These are phyloP conservation scores for Guillardia theta DNA, from an alignment of 78 protist species.

Conservation along the genomic window DNA sequence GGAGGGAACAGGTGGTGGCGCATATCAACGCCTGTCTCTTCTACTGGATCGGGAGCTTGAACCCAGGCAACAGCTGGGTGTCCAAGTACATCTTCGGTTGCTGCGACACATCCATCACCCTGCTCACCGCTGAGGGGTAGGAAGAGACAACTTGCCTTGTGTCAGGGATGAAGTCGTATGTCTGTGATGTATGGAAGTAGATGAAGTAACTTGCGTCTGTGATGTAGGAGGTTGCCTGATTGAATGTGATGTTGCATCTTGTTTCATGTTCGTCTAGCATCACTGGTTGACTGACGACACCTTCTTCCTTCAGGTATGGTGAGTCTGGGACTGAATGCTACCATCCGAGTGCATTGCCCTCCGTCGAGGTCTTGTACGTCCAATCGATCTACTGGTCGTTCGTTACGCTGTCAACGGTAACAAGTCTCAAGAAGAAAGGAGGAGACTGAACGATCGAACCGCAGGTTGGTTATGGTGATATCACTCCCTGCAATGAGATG, in stretches of 20 bases:
- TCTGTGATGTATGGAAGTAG: too few species aligned
- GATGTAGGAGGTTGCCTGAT: too few species aligned
- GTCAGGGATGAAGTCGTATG: too few species aligned
- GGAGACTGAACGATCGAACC: background rate
- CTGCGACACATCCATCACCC: background rate
- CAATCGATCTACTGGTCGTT: background rate
- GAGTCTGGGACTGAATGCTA: background rate
- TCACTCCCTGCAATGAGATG: background rate
- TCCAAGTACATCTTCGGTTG: background rate
- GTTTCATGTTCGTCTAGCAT: too few species aligned
- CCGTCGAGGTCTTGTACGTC: background rate
- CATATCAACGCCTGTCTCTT: background rate
- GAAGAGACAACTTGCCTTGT: too few species aligned
- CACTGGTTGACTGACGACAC: too few species aligned
- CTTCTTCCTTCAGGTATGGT: too few species aligned
- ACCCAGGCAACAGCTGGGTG: background rate
- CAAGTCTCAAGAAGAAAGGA: background rate
- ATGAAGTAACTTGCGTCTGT: too few species aligned
- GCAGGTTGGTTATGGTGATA: background rate
- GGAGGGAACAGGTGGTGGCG: background rate
- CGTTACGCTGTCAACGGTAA: background rate
- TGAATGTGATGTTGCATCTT: too few species aligned
- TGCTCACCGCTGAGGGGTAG: background rate
- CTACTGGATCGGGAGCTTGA: background rate
- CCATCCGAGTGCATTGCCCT: background rate